Conservation (phyloP, 352 stramenopile genomes). For the Phytophthora sansomeana region DNA sequence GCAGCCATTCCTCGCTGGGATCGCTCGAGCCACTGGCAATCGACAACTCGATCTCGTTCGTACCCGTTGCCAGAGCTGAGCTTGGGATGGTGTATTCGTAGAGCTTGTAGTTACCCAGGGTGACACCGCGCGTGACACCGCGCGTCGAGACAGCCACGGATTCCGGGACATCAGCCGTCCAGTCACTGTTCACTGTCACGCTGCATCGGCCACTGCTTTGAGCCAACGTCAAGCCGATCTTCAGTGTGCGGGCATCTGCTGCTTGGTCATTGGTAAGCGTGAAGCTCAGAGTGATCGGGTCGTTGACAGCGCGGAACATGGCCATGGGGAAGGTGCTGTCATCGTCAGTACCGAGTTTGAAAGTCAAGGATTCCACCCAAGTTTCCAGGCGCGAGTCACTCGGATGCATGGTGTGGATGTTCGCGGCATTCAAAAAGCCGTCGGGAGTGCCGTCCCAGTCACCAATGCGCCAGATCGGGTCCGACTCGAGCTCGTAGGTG, state of each 20-base stretch:
- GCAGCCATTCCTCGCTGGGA: constrained; percentile 44
- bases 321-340: constrained; percentile 51
- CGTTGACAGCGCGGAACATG: constrained; percentile 57
- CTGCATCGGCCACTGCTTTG: constrained; percentile 46
- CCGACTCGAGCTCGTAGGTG: constrained; percentile 25
- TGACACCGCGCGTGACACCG: constrained; percentile 55
- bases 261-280: constrained; percentile 36
- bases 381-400: constrained; percentile 47
- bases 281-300: constrained; percentile 47
- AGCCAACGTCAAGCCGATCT: constrained; percentile 51
- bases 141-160: constrained; percentile 49
- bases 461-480: constrained; percentile 54
- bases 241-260: constrained; percentile 29
- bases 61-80: constrained; percentile 32
- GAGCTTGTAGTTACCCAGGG: constrained; percentile 51
- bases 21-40: constrained; percentile 52
- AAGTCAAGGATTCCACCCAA: constrained; percentile 34
- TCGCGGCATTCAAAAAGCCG: constrained; percentile 58
- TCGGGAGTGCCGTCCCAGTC: constrained; percentile 58
- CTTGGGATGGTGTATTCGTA: constrained; percentile 56
- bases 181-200: constrained; percentile 51
- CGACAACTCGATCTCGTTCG: constrained; percentile 44
- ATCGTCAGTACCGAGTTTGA: constrained; percentile 25
- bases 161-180: constrained; percentile 27
- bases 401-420: constrained; percentile 64